These are phyloP conservation scores for Epichloe gansuensis DNA, from an alignment of 2,329 filamentous ascomycete genomes.

Conservation along the genomic window DNA sequence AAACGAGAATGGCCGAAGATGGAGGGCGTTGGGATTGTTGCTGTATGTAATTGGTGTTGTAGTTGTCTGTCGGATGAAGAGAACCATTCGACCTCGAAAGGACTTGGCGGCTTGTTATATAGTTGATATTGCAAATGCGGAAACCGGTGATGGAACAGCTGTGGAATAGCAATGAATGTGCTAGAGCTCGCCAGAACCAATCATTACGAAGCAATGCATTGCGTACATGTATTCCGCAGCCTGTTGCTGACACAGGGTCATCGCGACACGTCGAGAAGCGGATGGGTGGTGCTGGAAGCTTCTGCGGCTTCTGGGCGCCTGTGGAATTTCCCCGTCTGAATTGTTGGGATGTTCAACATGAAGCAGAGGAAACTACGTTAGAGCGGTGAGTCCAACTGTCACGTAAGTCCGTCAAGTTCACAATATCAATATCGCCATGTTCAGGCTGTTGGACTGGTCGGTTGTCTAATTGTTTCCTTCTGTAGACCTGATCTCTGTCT, in stretches of 20 bases:
- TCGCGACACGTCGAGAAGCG: not conserved
- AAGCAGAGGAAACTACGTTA: too few relatives aligned
- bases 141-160: not conserved
- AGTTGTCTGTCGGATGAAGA: not conserved
- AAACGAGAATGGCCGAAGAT: not conserved
- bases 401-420: too few relatives aligned
- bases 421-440: too few relatives aligned
- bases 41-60: not conserved
- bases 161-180: not conserved
- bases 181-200: slow-evolving; percentile 14
- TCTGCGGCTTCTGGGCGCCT: slow-evolving; percentile 5
- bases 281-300: slow-evolving; percentile 6
- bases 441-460: too few relatives aligned
- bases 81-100: too few relatives aligned
- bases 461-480: too few relatives aligned
- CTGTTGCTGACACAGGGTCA: slow-evolving; percentile 6
- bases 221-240: not conserved
- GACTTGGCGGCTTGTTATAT: too few relatives aligned
- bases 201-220: not conserved
- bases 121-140: too few relatives aligned
- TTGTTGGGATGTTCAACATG: too few relatives aligned
- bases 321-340: slow-evolving; percentile 13
- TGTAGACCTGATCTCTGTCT: too few relatives aligned
- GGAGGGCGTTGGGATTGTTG: not conserved
- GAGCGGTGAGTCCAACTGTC: too few relatives aligned